These are phyloP conservation scores for Wickerhamia fluorescens DNA, from an alignment of 805 yeast species.

Conservation along the genomic window DNA sequence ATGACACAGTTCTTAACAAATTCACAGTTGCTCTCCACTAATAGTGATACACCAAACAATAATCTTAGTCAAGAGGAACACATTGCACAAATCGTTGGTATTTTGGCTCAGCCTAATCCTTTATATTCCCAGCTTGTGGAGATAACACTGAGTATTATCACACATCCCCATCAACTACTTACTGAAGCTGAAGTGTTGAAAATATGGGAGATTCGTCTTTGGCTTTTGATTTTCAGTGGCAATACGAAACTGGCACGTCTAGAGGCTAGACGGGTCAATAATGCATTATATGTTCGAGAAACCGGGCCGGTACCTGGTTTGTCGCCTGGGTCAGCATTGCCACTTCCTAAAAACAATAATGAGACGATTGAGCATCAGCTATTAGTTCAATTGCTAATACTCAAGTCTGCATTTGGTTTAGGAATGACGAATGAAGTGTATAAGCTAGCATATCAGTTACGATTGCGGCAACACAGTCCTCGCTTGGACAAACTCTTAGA, in stretches of 20 bases:
- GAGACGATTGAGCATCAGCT: conserved; percentile 20
- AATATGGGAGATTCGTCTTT: conserved; percentile 33
- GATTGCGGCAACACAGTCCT: conserved; percentile 14
- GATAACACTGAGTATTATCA: no score
- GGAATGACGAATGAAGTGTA: conserved; percentile 37
- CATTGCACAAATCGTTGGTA: no score
- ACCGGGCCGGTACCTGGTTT: no score
- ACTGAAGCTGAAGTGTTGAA: conserved; percentile 11
- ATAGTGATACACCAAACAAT: no score
- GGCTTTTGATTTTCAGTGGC: conserved; percentile 22
- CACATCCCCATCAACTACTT: no score
- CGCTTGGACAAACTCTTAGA: conserved; percentile 11
- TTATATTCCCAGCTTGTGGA: no score
- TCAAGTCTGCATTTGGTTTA: conserved; percentile 38
- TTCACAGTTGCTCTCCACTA: no score
- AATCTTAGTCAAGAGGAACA: no score
- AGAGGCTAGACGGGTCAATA: conserved; percentile 33
- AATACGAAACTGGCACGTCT: conserved; percentile 24
- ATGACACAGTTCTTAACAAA: no score
- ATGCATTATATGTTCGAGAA: conserved; percentile 27
- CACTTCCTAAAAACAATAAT: conserved; percentile 31
- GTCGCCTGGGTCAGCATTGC: conserved; percentile 17
- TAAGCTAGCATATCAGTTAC: conserved; percentile 24
- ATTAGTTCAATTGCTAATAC: conserved; percentile 27
- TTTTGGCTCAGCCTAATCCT: no score